These are phyloP conservation scores for Radiomyces spectabilis DNA, from an alignment of 192 early-diverging fungal species.

Conservation along the genomic window DNA sequence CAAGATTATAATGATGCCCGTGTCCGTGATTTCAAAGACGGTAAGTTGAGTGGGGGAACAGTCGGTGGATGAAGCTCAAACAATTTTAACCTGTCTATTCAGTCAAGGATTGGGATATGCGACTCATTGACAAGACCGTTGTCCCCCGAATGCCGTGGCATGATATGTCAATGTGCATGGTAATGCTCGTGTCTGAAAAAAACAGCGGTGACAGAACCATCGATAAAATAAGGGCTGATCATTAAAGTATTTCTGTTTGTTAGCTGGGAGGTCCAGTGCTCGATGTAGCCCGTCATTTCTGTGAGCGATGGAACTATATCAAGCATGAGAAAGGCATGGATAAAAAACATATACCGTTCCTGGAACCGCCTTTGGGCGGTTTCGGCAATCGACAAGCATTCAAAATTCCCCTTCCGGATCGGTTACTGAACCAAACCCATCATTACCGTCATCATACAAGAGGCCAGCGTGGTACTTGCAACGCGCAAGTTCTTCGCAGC, in stretches of 20 bases:
- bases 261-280: conserved; percentile 62
- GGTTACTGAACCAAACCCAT: conserved; percentile 29
- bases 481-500: conserved; percentile 58
- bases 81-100: background rate
- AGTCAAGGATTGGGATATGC: conserved; percentile 41
- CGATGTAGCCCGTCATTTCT: conserved; percentile 78
- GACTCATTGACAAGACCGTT: conserved; percentile 33
- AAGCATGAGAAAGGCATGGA: conserved; percentile 58
- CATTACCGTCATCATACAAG: conserved; percentile 39
- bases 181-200: background rate
- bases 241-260: background rate
- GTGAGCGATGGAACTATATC: conserved; percentile 83
- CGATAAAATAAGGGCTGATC: background rate
- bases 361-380: conserved; percentile 44
- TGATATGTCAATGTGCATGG: conserved; percentile 70
- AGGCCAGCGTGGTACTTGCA: conserved; percentile 49
- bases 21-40: conserved; percentile 57
- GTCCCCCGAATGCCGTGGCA: conserved; percentile 82
- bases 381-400: conserved; percentile 12
- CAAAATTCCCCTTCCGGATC: conserved; percentile 38
- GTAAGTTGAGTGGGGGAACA: conserved; percentile 1
- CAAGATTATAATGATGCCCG: conserved; percentile 84
- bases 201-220: background rate
- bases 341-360: conserved; percentile 50
- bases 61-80: background rate